Evolutionary conservation across 2,329 filamentous ascomycete genomes (phyloP).

Genomic region (Neofusicoccum parvum): DNA sequence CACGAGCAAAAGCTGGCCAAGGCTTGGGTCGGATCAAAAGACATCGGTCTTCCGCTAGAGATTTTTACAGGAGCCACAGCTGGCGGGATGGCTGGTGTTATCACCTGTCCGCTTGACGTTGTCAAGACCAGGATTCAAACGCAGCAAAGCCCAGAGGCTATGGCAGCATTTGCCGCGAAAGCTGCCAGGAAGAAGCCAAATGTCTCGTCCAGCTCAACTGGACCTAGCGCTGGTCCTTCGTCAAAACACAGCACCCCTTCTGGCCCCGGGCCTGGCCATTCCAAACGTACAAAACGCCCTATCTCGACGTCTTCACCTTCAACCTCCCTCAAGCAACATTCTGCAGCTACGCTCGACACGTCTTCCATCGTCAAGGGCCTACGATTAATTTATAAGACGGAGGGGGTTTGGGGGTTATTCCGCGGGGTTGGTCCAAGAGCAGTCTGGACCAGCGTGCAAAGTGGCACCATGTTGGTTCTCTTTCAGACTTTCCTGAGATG

Average conservation of each 20-base stretch:
- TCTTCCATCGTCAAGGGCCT: slow-evolving; percentile 86
- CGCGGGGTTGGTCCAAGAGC: slow-evolving; percentile 88
- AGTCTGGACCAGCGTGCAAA: slow-evolving; percentile 98
- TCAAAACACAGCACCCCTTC: slow-evolving; percentile 35
- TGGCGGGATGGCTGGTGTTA: slow-evolving; percentile 87
- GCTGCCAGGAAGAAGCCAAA: background rate
- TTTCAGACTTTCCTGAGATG: slow-evolving; percentile 85
- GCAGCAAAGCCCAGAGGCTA: slow-evolving; percentile 66
- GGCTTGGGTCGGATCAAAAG: slow-evolving; percentile 73
- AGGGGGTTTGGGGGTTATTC: slow-evolving; percentile 89
- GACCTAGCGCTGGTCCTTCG: slow-evolving; percentile 1
- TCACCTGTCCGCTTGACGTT: slow-evolving; percentile 95
- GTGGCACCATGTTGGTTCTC: slow-evolving; percentile 92
- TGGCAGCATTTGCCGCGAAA: background rate
- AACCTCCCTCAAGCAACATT: slow-evolving; percentile 77
- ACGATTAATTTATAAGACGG: slow-evolving; percentile 83
- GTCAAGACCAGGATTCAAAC: slow-evolving; percentile 97
- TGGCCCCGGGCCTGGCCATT: slow-evolving; percentile 29
- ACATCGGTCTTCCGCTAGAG: slow-evolving; percentile 84
- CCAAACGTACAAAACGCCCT: slow-evolving; percentile 60
- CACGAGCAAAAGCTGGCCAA: slow-evolving; percentile 84
- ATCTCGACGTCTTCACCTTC: slow-evolving; percentile 92
- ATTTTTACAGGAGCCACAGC: slow-evolving; percentile 87
- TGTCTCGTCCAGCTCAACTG: background rate
- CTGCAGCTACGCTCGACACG: slow-evolving; percentile 79